Conservation (phyloP, 805 yeast species). For the Ogataea corticis region DNA sequence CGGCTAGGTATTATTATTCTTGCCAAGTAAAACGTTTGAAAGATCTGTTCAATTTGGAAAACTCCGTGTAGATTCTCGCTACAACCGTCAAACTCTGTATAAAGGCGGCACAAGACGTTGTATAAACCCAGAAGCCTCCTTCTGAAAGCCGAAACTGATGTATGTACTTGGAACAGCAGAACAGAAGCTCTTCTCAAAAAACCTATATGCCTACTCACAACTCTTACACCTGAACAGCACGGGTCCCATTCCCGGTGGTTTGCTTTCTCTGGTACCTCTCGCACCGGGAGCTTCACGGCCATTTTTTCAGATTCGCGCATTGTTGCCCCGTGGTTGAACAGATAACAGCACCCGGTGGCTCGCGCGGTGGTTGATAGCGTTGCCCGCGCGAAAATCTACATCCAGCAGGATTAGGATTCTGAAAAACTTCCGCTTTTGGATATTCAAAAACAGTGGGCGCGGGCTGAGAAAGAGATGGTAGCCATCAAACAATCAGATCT, state of each 20-base stretch:
- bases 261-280: no score
- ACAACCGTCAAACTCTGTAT: neutral
- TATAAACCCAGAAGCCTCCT: neutral
- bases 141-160: neutral
- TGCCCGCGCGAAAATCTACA: no score
- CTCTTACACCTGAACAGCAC: no score
- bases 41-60: no score
- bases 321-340: neutral
- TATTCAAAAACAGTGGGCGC: slow-evolving; percentile 2
- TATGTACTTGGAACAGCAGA: neutral
- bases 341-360: neutral
- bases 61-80: no score
- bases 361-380: no score
- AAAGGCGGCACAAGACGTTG: neutral
- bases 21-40: no score
- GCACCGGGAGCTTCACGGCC: no score
- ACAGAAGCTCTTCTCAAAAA: neutral
- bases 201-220: no score
- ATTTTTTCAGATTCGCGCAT: neutral
- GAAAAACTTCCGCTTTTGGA: slow-evolving; percentile 3
- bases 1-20: no score
- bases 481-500: neutral
- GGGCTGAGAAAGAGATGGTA: neutral
- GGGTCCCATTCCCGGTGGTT: neutral
- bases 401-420: neutral